Base-by-base conservation (phyloP, 1,284 basidiomycete genomes). In the Boletus semigastroideus region DNA sequence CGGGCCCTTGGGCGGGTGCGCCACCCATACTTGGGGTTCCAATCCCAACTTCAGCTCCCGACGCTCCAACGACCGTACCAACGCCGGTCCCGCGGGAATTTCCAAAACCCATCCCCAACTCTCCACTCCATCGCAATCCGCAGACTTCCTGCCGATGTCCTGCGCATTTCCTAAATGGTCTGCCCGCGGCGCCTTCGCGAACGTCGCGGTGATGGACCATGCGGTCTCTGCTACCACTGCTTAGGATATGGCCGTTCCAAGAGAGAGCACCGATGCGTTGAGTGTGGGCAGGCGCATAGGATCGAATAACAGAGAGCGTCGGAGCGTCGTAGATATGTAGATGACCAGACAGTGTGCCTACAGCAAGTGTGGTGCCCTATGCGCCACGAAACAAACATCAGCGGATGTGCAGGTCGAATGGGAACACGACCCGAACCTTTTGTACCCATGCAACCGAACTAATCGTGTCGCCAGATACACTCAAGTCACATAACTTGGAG, bases 131-230 rank as follows among this genome's bases (percentile, higher is more conserved):
- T 55, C 92, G 89, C 42, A 99, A 75, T 1, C 97, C 96, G 66
- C 97, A 99, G 4, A 99, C 94, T 69, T 99, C 96, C 67, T 99
- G 97, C 44, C 88, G 80, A 70, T 98, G 95, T 0, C 89, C 92
- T 0, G 84, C 75, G 51, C 92, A 86, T 51, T 83, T 82, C 52
- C 84, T 84, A 62, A 95, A 90, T 40, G 90, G 90, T 46, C 87
- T 83, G 2, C 78, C 76, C 16, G 54, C 59, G 0, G 80, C 77
- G 0, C 82, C 72, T 38, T 87, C 86, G 4, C 96, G 86, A 0
- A 96, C 92, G 65, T 99, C 96, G 5, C 94, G 86, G 68, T 98
- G 94, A 54, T 92, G 86, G 20, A 99, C 92, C 64, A 82, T 82
- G 17, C 94, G 84, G 68, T 99, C 96, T 13, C 96, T 82, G 9